phyloP scores from a whole-genome alignment of 441 rosid genomes.

The Adansonia gregorii region DNA sequence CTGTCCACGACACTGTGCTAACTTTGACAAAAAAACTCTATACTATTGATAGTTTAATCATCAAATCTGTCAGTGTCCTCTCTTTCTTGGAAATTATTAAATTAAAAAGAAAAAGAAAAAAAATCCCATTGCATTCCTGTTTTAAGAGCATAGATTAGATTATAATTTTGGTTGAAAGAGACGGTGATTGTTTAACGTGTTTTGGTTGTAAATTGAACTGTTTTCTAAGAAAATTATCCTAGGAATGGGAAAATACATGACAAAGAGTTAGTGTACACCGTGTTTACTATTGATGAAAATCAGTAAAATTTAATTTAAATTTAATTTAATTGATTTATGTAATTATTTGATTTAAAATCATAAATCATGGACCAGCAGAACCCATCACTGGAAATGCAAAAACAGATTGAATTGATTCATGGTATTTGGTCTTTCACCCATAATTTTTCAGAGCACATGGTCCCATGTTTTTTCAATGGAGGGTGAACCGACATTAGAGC shows the following conservation, averaged over 20 bases:
- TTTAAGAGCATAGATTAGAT: background rate
- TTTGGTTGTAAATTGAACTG: background rate
- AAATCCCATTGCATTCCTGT: background rate
- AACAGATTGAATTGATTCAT: conserved; percentile 32
- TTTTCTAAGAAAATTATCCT: background rate
- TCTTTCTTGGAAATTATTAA: background rate
- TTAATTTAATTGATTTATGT: too few relatives aligned
- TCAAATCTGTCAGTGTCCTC: background rate
- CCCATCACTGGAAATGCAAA: background rate
- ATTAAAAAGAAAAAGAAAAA: background rate
- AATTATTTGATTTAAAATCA: too few relatives aligned
- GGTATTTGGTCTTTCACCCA: background rate
- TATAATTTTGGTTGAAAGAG: background rate
- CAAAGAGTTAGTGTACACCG: background rate
- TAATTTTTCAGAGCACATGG: conserved; percentile 33
- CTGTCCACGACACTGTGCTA: conserved; percentile 14
- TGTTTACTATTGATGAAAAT: background rate
- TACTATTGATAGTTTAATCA: background rate
- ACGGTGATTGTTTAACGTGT: background rate
- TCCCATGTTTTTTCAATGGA: conserved; percentile 23
- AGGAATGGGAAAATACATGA: background rate
- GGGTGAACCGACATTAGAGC: background rate
- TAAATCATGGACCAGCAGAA: too few relatives aligned
- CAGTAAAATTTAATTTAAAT: too few relatives aligned
- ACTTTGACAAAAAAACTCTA: background rate